Base-by-base conservation (phyloP, 2,329 filamentous ascomycete species). In the Xylaria hypoxylon region DNA sequence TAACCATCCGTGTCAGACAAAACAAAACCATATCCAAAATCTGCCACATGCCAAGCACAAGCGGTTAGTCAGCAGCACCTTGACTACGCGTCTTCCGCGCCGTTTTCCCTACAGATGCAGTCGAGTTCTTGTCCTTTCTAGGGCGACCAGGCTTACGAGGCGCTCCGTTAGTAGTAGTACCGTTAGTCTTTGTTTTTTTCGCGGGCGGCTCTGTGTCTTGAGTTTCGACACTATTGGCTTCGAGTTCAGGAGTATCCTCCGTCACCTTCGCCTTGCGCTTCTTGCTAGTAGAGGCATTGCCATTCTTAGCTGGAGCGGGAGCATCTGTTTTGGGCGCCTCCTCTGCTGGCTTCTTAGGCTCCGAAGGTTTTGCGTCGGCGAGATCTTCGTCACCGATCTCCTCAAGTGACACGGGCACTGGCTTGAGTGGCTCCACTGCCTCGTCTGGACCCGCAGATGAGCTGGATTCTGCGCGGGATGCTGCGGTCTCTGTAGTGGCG, bases 161-260 rank as follows among this genome's bases (percentile, higher is more conserved):
- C 3, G 69, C 59, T 35, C 65, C 72, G 42, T 73, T 76, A 28
- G 72, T 70, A 50, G 69, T 59, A 42, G 72, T 72, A 45, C 79
- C 77, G 47, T 79, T 77, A 6, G 79, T 75, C 70, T 80, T 82
- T 59, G 77, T 75, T 68, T 83, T 83, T 73, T 83, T 83, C 48
- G 78, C 78, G 1, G 72, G 66, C 2, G 75, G 75, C 63, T 77
- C 77, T 5, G 71, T 68, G 24, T 71, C 61, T 5, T 66, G 52
- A 33, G 68, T 47, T 7, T 68, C 66, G 8, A 62, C 52, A 3
- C 22, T 56, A 8, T 66, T 51, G n/a, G 52, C 56, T 19, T 71
- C 71, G 13, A 66, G 38, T 35, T 62, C 59, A 45, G 68, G 63
- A 24, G 56, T 53, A 8, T 72, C 53, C 19, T 65, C 51, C 5